Base-by-base conservation (phyloP, 139 green algal genomes). In the Micractinium sp. region DNA sequence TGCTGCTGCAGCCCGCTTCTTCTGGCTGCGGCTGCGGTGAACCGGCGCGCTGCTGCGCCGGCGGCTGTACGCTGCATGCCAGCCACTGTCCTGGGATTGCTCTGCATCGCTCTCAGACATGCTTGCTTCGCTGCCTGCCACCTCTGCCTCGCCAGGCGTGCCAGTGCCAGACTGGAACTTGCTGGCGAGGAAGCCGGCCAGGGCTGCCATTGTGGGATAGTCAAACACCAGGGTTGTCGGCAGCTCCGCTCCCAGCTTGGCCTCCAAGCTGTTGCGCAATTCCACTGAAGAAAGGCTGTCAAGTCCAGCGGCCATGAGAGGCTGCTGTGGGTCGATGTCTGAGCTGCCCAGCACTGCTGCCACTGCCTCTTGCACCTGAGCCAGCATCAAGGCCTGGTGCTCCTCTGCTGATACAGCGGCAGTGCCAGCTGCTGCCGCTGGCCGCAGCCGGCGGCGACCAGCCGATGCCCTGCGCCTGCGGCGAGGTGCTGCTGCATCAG, bases 291-390 rank as follows among this genome's bases (percentile, higher is more conserved):
- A 93, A 66, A 98, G 90, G 13, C 94, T 97, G 92, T 98, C 96
- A 39, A 98, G 82, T 13, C 96, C 96, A 19, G 93, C 92, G 5
- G 90, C 94, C 94, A 98, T 96, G 27, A 98, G 92, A 0, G 96
- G 96, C 60, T 96, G 92, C n/a, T 95, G 88, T 0, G 82, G 66
- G 25, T 81, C 69, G 25, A 96, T 61, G 18, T 73, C 71, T 14
- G n/a, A 47, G 19, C 61, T 81, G 33, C 90, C 90, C 71, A 92
- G 87, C n/a, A 92, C 82, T 15, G 74, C 87, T 20, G 36, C n/a
- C 35, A 53, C 36, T n/a, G n/a, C 74, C 36, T 36, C 74, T 35
- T 20, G 35, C 74, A 71, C 63, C 63, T 71, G 47, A 56, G 47
- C 63, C 63, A 71, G 63, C 63, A 71, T 71, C 7, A 71, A 71